phyloP scores from a whole-genome alignment of 805 yeast genomes.

The Kluyveromyces dobzhanskii region DNA sequence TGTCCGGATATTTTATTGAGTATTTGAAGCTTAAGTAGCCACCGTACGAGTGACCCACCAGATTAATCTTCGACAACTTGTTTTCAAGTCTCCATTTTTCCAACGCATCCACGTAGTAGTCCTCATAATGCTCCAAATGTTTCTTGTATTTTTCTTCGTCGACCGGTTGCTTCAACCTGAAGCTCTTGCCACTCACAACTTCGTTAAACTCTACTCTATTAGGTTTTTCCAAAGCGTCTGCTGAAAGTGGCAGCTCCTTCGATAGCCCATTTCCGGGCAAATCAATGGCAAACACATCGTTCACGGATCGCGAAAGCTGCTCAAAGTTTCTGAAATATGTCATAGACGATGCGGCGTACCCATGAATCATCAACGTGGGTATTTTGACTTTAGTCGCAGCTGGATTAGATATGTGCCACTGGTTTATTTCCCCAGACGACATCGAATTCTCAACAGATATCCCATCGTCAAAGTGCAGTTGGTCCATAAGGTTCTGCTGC shows the following conservation, averaged over 20 bases:
- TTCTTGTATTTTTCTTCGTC: constrained; percentile 13
- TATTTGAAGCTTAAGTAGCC: constrained; percentile 65
- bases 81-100: constrained; percentile 55
- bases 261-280: constrained; percentile 67
- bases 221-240: constrained; percentile 27
- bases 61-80: constrained; percentile 44
- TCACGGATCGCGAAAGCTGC: constrained; percentile 36
- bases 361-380: constrained; percentile 63
- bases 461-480: constrained; percentile 11
- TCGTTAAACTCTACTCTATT: constrained; percentile 6
- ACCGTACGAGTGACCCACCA: constrained; percentile 75
- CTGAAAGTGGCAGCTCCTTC: constrained; percentile 8
- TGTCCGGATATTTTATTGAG: constrained; percentile 47
- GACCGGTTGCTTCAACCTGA: constrained; percentile 12
- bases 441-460: constrained; percentile 11
- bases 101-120: constrained; percentile 47
- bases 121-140: constrained; percentile 37
- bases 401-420: constrained; percentile 27
- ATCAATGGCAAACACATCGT: constrained; percentile 62
- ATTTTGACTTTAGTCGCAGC: constrained; percentile 15
- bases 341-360: constrained; percentile 88
- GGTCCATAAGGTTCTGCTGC: constrained; percentile 19
- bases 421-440: constrained; percentile 20
- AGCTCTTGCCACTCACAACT: constrained; percentile 5
- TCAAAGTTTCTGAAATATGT: constrained; percentile 68